Evolutionary conservation across 441 rosid genomes (phyloP), one percentile per base, ranked within the genome.

Genomic region (Euphorbia neoarborescens): DNA sequence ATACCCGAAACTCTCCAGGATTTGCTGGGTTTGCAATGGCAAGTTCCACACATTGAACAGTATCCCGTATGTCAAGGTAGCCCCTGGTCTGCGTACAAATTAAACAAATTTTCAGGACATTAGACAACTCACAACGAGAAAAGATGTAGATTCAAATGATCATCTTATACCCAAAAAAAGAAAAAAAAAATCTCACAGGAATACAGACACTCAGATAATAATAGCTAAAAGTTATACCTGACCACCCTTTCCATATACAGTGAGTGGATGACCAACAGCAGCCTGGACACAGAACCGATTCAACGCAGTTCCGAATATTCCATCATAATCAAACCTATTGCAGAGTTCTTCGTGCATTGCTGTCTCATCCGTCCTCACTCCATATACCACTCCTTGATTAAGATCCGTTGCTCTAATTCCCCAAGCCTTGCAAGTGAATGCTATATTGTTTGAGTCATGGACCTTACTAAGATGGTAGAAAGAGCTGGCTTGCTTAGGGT

Each of bases 381-480:
- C 98, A 81, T 93, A 91, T 67, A 93, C 98, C 72, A 93, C 97
- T 71, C 98, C 97, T 76, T 93, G 98, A 79, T 93, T 93, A 13
- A 93, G 85, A 75, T 93, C 98, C 51, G 97, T 93, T 11, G 98
- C 97, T 80, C 96, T 86, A 51, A 91, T 87, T 70, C 98, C 98
- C 98, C 97, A 93, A 64, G 98, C 98, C 83, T 89, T 93, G 82
- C 98, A 93, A 78, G 97, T 86, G 83, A 93, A 90, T 64, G 97
- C 98, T 79, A 93, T 90, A 76, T 90, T 93, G 79, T 90, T 82
- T 2, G 98, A 93, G 72, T 93, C 98, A 38, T 90, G 97, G 75
- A 93, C 97, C 83, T 93, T 93, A 32, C 96, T 91, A 19, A 91
- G 90, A 78, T 93, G 98, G 83, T 93, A 93, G 83, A 91, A 94